A percentile compares a stretch with the other conserved stretches of the same genome.
These are phyloP conservation scores for Dryadomyces quercus-mongolicae DNA, from an alignment of 2,329 filamentous ascomycete genomes.

Conservation along the genomic window DNA sequence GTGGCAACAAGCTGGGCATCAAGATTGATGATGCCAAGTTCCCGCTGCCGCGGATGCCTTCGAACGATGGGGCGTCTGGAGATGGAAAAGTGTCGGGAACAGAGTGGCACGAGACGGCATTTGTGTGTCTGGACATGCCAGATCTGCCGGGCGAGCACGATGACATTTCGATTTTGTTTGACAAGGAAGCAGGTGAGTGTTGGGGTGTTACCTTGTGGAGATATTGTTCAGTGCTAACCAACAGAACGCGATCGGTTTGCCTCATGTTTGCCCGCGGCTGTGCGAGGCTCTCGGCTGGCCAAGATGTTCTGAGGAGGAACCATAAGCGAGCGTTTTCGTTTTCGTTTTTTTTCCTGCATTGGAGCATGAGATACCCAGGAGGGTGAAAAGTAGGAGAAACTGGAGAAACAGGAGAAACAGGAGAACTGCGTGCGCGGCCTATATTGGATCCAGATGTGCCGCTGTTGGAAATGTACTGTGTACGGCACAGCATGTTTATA, in stretches of 20 bases:
- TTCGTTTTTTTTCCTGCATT: neutral
- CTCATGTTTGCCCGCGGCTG: constrained; percentile 40
- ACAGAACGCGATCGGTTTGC: constrained; percentile 43
- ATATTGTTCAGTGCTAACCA: neutral
- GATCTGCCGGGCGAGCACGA: constrained; percentile 89
- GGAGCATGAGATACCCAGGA: neutral
- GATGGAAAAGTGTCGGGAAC: constrained; percentile 18
- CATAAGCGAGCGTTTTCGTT: neutral
- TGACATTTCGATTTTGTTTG: constrained; percentile 78
- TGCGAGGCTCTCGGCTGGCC: constrained; percentile 30
- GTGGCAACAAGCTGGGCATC: constrained; percentile 58
- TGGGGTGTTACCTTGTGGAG: neutral
- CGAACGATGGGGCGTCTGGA: constrained; percentile 22
- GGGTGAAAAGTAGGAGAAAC: neutral
- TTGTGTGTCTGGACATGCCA: constrained; percentile 75
- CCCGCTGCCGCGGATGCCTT: constrained; percentile 55
- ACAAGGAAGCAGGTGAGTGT: constrained; percentile 59
- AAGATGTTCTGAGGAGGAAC: constrained; percentile 9
- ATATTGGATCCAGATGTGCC: too few relatives aligned
- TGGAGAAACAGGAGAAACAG: neutral
- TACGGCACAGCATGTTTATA: neutral
- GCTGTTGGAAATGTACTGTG: neutral
- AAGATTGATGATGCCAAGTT: constrained; percentile 87
- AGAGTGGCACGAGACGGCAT: constrained; percentile 41
- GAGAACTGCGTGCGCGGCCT: too few relatives aligned